Conservation (phyloP, 176 grass and related monocot species). For the Puccinellia tenuiflora region DNA sequence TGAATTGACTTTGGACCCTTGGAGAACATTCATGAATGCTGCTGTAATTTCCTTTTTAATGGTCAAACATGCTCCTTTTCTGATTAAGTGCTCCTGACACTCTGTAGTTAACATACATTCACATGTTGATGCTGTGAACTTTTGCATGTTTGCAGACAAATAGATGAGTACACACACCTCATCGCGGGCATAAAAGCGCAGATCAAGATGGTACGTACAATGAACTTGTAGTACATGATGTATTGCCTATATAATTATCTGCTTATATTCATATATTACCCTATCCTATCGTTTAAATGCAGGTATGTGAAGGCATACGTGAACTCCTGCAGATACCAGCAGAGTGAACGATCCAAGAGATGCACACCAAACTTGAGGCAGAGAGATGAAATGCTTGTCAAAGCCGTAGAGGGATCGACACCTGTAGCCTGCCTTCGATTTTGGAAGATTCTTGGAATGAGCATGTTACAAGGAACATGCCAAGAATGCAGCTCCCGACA, state of each 20-base stretch:
- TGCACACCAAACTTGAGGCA: background rate
- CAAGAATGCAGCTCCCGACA: background rate
- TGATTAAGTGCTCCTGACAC: background rate
- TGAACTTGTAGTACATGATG: background rate
- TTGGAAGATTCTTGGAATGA: background rate
- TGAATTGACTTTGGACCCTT: background rate
- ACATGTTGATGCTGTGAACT: background rate
- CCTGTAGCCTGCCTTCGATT: background rate
- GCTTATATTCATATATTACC: background rate
- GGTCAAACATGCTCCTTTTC: background rate
- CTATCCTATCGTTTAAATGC: background rate
- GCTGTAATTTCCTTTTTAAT: background rate
- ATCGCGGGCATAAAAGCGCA: conserved; percentile 84
- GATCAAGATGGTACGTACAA: conserved; percentile 67
- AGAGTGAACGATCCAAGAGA: conserved; percentile 20
- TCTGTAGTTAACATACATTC: background rate
- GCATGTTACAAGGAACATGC: background rate
- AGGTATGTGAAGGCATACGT: conserved; percentile 81
- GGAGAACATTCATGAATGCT: background rate
- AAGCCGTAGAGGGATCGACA: background rate
- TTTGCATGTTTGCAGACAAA: conserved; percentile 54
- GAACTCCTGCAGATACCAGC: conserved; percentile 63
- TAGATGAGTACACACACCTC: conserved; percentile 87
- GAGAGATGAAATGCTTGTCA: background rate
- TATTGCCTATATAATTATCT: background rate